phyloP scores from a whole-genome alignment of 1,139 yeast genomes.

The Hansenula lynferdii region DNA sequence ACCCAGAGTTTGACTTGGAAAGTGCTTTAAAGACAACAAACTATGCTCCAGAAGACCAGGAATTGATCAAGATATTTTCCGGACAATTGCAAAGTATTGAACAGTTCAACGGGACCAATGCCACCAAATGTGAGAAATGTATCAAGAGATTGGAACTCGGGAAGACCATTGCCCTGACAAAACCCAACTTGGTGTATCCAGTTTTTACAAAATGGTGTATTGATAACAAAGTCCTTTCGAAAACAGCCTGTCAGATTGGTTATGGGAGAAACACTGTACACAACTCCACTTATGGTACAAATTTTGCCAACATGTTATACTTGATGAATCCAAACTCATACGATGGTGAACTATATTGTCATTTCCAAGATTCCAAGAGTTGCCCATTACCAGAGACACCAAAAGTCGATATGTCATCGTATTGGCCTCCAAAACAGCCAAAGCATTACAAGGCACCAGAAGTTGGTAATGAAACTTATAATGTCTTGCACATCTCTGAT shows the following conservation, averaged over 20 bases:
- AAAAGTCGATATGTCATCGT: conserved; percentile 30
- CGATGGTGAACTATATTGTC: conserved; percentile 53
- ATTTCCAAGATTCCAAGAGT: conserved; percentile 36
- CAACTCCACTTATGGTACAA: conserved; percentile 33
- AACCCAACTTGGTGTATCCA: conserved; percentile 39
- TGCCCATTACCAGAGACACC: conserved; percentile 43
- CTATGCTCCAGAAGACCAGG: not conserved
- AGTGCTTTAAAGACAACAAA: conserved; percentile 2
- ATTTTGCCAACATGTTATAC: conserved; percentile 41
- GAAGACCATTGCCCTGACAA: conserved; percentile 33
- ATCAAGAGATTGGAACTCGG: conserved; percentile 37
- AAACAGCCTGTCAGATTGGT: conserved; percentile 25
- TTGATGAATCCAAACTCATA: conserved; percentile 42
- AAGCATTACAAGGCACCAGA: conserved; percentile 29
- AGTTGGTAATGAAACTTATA: conserved; percentile 39
- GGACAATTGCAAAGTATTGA: not conserved
- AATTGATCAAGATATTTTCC: not conserved
- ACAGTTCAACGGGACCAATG: conserved; percentile 5
- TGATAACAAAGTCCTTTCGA: conserved; percentile 18
- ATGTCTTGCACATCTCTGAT: conserved; percentile 64
- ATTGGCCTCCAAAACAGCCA: conserved; percentile 39
- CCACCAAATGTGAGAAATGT: conserved; percentile 35
- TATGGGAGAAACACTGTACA: conserved; percentile 32
- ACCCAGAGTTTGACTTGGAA: not conserved
- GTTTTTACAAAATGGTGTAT: conserved; percentile 41